Conservation (phyloP, 345 rosid genomes). For the Carallia brachiata region DNA sequence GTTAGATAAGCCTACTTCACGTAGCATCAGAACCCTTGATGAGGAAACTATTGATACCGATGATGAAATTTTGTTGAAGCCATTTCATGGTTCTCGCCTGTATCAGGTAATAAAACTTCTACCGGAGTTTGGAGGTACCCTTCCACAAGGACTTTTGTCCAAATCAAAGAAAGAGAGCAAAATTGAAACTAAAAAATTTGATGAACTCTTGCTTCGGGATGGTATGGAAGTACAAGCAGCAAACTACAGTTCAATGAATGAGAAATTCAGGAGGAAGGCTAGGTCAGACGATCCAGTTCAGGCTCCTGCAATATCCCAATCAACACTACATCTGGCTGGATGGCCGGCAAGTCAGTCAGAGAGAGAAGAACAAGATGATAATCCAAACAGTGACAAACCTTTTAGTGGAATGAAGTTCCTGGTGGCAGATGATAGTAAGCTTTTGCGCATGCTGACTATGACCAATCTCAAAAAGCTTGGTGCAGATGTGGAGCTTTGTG, state of each 20-base stretch:
- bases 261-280: slow-evolving; percentile 3
- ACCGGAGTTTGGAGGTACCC: slow-evolving; percentile 55
- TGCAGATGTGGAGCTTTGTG: slow-evolving; percentile 22
- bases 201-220: not conserved
- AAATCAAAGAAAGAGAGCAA: slow-evolving; percentile 22
- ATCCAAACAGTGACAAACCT: slow-evolving; percentile 5
- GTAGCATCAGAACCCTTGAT: slow-evolving; percentile 16
- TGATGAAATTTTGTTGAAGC: slow-evolving; percentile 45
- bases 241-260: slow-evolving; percentile 13
- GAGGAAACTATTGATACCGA: slow-evolving; percentile 24
- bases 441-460: not conserved
- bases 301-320: not conserved
- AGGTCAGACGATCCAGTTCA: not conserved
- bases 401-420: slow-evolving; percentile 20
- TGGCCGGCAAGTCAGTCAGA: slow-evolving; percentile 1
- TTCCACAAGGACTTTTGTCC: slow-evolving; percentile 13
- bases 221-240: slow-evolving; percentile 25
- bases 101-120: slow-evolving; percentile 41
- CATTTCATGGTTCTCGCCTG: slow-evolving; percentile 79
- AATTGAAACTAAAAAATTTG: not conserved
- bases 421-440: slow-evolving; percentile 16
- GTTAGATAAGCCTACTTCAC: slow-evolving; percentile 48
- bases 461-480: slow-evolving; percentile 14
- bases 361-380: slow-evolving; percentile 10
- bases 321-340: not conserved